Conservation (phyloP, 2,329 filamentous ascomycete genomes). For the Colletotrichum coccodes region DNA sequence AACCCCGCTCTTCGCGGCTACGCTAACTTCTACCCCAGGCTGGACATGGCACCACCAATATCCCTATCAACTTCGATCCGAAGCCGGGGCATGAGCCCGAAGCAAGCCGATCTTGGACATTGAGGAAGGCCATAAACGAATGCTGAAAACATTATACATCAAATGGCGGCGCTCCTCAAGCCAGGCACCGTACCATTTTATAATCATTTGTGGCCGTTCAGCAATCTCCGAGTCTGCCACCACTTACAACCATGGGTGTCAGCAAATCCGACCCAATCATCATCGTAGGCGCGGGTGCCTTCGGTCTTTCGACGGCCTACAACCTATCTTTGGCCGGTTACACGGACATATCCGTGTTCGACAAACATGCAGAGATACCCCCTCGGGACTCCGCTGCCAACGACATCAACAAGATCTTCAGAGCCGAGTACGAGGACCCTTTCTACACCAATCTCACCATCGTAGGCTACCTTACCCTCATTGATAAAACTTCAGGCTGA, state of each 20-base stretch:
- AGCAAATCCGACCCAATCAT: constrained; percentile 41
- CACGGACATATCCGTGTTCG: constrained; percentile 57
- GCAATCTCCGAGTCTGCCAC: neutral
- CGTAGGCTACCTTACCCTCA: constrained; percentile 42
- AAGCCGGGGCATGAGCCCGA: constrained; percentile 18
- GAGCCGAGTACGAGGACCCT: constrained; percentile 66
- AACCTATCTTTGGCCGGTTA: constrained; percentile 56
- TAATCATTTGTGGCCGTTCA: neutral
- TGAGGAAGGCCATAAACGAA: neutral
- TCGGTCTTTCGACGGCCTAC: constrained; percentile 60
- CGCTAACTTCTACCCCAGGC: neutral
- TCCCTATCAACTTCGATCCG: neutral
- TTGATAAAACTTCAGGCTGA: neutral
- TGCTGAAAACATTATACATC: constrained; percentile 12
- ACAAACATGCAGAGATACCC: constrained; percentile 51
- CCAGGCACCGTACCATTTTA: neutral
- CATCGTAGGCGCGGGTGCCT: constrained; percentile 58
- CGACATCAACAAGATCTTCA: constrained; percentile 71
- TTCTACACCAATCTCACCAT: constrained; percentile 66
- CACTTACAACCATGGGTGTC: constrained; percentile 33
- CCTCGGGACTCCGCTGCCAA: constrained; percentile 63
- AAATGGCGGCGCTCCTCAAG: neutral
- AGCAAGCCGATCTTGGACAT: neutral
- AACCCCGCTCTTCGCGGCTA: neutral
- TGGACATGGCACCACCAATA: neutral